Base-by-base conservation (phyloP, 495 filamentous ascomycete species). In the Aspergillus cavernicola region DNA sequence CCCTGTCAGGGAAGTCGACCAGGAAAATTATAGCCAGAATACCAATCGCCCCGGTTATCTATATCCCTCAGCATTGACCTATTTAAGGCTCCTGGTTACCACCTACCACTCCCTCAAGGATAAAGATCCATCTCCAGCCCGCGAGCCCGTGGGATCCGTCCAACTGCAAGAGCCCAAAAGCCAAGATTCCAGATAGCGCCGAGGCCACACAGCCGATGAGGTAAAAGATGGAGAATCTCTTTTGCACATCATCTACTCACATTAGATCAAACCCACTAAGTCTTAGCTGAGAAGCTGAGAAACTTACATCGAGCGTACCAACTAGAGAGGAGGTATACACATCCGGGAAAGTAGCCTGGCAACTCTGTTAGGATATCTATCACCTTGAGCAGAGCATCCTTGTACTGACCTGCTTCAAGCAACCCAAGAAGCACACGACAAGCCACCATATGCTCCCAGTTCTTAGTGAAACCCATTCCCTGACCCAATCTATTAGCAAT, bases 41-140 rank as follows among this genome's bases (percentile, higher is more conserved):
- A 12, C 71, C 69, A 18, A 78, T 67, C 1, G 62, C 44, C 1
- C 69, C 68, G 9, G 75, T 79, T 29, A 80, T 66, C 69, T 71
- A 33, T 11, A 6, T 4, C 19, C n/a, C 19, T 16, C 11, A 38
- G 45, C n/a, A 50, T 13, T 29, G 35, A 11, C 29, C 32, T 1
- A 4, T n/a, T n/a, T n/a, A 11, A 35, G 11, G n/a, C 5, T 4
- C 29, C 26, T 19, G 41, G 2, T 6, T 6, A 11, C 10, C 16
- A 60, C 61, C 13, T 64, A 71, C 67, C 56, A 81, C 64, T 28
- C 80, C 80, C 53, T 85, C 80, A 15, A 85, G 75, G 59, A 85
- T 81, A 63, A 85, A 84, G 31, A 81, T 81, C 82, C 82, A 85
- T 38, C 79, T 64, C 85, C 85, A 87, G 22, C 85, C 85, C 16